A percentile compares a stretch with the other conserved stretches of the same genome.
phyloP scores from a whole-genome alignment of 2,329 filamentous ascomycete species.

The Botryotinia globosa region DNA sequence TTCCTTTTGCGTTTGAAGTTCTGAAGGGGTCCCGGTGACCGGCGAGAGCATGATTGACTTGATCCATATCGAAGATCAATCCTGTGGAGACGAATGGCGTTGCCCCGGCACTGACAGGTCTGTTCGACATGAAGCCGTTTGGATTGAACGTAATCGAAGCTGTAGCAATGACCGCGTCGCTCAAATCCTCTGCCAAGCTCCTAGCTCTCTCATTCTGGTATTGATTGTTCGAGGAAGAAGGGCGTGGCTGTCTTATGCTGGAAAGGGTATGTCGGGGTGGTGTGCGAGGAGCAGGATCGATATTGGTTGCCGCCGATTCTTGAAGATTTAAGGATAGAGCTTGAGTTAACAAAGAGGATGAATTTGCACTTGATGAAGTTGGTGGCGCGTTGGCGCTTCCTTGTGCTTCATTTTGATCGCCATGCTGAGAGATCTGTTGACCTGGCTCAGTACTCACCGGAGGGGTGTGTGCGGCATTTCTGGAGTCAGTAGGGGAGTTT shows the following conservation, averaged over 20 bases:
- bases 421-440: conserved; percentile 30
- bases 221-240: conserved; percentile 18
- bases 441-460: conserved; percentile 34
- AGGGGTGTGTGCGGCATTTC: conserved; percentile 38
- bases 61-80: conserved; percentile 36
- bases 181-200: background rate
- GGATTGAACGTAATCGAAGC: conserved; percentile 19
- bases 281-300: background rate
- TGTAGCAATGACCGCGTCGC: conserved; percentile 27
- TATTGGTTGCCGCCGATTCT: conserved; percentile 7
- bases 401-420: conserved; percentile 28
- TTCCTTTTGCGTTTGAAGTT: conserved; percentile 27
- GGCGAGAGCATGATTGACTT: conserved; percentile 40
- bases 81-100: conserved; percentile 23
- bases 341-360: conserved; percentile 35
- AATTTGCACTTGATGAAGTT: conserved; percentile 26
- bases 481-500: conserved; percentile 36
- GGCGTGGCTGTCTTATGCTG: background rate
- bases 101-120: conserved; percentile 24
- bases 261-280: conserved; percentile 12
- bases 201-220: conserved; percentile 26
- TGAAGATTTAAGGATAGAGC: conserved; percentile 29
- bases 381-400: conserved; percentile 25
- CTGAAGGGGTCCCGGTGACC: conserved; percentile 40
- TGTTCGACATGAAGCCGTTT: conserved; percentile 1